Evolutionary conservation across 768 basidiomycete genomes (phyloP), one percentile per base, ranked within the genome.

Genomic region (Suillus alpinus): DNA sequence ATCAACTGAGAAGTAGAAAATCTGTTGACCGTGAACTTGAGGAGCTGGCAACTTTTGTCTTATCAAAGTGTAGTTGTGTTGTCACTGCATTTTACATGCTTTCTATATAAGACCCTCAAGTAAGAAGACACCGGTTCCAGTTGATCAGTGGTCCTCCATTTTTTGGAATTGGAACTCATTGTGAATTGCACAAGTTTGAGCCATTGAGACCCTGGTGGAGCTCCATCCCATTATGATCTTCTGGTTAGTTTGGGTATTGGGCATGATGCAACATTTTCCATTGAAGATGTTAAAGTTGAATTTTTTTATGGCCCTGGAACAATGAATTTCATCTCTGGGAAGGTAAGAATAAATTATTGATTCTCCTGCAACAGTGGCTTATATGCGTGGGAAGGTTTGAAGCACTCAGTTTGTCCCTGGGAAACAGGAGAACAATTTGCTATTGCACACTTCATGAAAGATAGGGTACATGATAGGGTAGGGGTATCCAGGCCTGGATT

Each of bases 201-300:
- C 10, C 56, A 57, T 40, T 2, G 18, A 9, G 56, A 61, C 23
- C 4, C 40, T 37, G 37, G 41, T 31, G 23, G 34, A 0, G 55
- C 60, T 29, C 31, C 39, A 18, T 37, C 34, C 10, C 34, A 36
- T 6, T 63, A 63, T 41, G 55, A 63, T 43, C 14, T 56, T 4
- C 53, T 63, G 14, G 23, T 60, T 16, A 60, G 62, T 49, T n/a
- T 59, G n/a, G 62, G 62, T n/a, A 26, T 31, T 20, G 26, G 9
- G 7, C 23, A 47, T 29, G 43, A 50, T 1, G 9, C 29, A 2
- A 32, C n/a, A 16, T 50, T 50, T 1, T n/a, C 8, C 10, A 39
- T 61, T 6, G 13, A 26, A 37, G 56, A 61, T 18, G 0, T 50
- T 2, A 18, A n/a, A 6, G 49, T 18, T 0, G 4, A 50, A 9